Conservation (phyloP, 2,329 filamentous ascomycete species). For the Fusarium succisae region DNA sequence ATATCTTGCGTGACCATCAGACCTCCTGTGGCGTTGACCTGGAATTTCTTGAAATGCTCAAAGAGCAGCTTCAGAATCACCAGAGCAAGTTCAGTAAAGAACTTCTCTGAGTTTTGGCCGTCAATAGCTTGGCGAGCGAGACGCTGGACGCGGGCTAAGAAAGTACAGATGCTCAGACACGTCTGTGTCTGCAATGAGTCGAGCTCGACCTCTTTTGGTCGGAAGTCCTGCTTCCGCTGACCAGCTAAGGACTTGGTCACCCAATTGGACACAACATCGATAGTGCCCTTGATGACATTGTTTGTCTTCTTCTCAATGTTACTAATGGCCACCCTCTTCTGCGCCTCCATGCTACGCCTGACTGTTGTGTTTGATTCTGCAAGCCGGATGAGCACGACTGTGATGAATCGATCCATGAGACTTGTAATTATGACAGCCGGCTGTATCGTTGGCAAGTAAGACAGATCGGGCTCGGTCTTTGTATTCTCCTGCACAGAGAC, state of each 20-base stretch:
- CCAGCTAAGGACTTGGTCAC: constrained; percentile 74
- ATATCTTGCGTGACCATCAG: constrained; percentile 97
- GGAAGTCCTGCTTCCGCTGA: constrained; percentile 90
- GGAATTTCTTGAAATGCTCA: constrained; percentile 94
- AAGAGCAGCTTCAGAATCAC: constrained; percentile 82
- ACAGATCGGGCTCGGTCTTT: constrained; percentile 87
- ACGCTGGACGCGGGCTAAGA: constrained; percentile 74
- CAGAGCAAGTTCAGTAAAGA: constrained; percentile 85
- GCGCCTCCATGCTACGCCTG: constrained; percentile 87
- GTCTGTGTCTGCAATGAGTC: constrained; percentile 88
- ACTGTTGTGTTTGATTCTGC: constrained; percentile 91
- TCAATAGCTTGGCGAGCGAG: constrained; percentile 76
- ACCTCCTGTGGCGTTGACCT: constrained; percentile 90
- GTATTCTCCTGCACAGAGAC: constrained; percentile 79
- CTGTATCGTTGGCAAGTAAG: constrained; percentile 81
- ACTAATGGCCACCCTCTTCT: constrained; percentile 76
- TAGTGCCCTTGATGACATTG: constrained; percentile 64
- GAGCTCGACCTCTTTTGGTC: constrained; percentile 82
- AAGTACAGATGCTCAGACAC: constrained; percentile 82
- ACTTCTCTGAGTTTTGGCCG: constrained; percentile 82
- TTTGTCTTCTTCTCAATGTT: constrained; percentile 87
- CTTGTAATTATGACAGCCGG: constrained; percentile 89
- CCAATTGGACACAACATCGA: constrained; percentile 79
- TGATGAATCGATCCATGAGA: constrained; percentile 91
- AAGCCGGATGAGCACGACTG: constrained; percentile 88